A percentile compares a stretch with the other conserved stretches of the same genome.
Conservation (phyloP, 2,329 filamentous ascomycete species). For the Fusarium temperatum region DNA sequence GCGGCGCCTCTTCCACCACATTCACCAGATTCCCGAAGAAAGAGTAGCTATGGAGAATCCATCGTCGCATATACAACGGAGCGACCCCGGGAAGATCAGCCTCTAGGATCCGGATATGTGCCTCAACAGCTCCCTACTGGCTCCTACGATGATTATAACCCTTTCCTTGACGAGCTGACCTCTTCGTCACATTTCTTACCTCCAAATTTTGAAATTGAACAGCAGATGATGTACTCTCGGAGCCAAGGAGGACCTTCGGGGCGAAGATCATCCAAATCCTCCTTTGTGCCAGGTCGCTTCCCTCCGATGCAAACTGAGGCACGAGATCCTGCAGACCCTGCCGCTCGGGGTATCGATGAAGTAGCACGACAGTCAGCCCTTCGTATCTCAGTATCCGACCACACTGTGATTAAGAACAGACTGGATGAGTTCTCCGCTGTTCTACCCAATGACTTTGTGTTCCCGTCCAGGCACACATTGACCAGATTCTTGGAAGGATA, state of each 20-base stretch:
- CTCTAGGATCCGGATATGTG: constrained; percentile 51
- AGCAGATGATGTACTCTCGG: constrained; percentile 62
- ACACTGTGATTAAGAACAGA: constrained; percentile 65
- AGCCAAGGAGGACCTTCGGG: constrained; percentile 50
- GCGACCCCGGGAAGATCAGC: constrained; percentile 57
- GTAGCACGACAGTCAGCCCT: constrained; percentile 47
- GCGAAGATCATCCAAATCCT: constrained; percentile 57
- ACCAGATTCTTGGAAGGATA: constrained; percentile 76
- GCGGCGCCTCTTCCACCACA: constrained; percentile 56
- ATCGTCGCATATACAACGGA: constrained; percentile 56
- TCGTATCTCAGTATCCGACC: constrained; percentile 64
- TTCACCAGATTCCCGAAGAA: constrained; percentile 53
- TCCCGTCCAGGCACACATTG: constrained; percentile 74
- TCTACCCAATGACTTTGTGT: constrained; percentile 69
- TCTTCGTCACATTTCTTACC: constrained; percentile 65
- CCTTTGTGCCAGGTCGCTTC: constrained; percentile 63
- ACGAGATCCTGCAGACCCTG: constrained; percentile 50
- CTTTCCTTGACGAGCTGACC: constrained; percentile 67
- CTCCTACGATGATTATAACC: constrained; percentile 65
- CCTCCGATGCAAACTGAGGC: constrained; percentile 63
- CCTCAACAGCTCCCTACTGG: constrained; percentile 43
- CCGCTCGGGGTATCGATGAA: constrained; percentile 44
- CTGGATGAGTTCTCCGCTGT: constrained; percentile 69
- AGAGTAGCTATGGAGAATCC: constrained; percentile 58
- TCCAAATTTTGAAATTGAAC: constrained; percentile 63